phyloP scores from a whole-genome alignment of 192 early-diverging fungal genomes.

The Backusella tarrabulga region DNA sequence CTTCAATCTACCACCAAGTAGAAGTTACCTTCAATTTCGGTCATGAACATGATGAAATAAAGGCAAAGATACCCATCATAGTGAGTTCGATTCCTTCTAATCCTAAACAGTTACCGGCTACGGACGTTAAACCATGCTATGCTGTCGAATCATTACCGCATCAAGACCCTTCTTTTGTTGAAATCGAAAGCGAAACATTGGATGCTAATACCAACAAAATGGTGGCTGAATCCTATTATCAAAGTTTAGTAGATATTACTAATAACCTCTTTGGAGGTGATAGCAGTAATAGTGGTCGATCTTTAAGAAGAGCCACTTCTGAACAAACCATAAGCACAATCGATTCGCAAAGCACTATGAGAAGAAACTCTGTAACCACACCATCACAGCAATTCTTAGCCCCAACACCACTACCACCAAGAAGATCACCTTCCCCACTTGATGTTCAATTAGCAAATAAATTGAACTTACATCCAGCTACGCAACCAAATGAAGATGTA shows the following conservation, averaged over 20 bases:
- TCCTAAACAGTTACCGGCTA: neutral
- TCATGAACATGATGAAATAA: constrained; percentile 27
- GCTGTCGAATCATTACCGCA: neutral
- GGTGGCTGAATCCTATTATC: neutral
- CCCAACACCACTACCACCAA: neutral
- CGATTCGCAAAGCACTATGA: neutral
- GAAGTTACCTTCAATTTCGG: constrained; percentile 30
- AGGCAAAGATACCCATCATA: constrained; percentile 28
- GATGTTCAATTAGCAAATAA: neutral
- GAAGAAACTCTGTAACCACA: neutral
- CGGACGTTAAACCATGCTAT: neutral
- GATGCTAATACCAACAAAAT: neutral
- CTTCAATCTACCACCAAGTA: constrained; percentile 28
- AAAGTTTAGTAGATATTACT: neutral
- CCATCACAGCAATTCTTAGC: neutral
- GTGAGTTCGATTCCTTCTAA: constrained; percentile 13
- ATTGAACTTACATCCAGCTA: neutral
- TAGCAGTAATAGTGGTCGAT: neutral
- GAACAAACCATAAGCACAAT: neutral
- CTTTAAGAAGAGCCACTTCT: neutral
- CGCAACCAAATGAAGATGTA: neutral
- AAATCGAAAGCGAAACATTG: neutral
- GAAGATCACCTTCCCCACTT: neutral
- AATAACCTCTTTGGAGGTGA: neutral
- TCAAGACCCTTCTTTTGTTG: neutral